phyloP scores from a whole-genome alignment of 805 yeast genomes.

The Hemisphaericaspora nanyangensis region DNA sequence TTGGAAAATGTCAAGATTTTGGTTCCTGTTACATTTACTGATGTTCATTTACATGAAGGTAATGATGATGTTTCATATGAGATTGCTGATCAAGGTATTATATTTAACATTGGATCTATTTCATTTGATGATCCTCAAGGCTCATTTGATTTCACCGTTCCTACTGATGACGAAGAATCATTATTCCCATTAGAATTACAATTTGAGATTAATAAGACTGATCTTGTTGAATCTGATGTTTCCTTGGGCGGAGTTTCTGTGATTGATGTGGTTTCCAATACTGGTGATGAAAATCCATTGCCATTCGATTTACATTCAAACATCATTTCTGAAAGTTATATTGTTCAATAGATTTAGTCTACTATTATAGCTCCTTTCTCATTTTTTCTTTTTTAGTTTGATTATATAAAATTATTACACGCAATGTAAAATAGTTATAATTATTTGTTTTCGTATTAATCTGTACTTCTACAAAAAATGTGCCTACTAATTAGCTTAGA shows the following conservation, averaged over 20 bases:
- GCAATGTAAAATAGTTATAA: too few relatives aligned
- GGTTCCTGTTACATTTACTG: slow-evolving; percentile 65
- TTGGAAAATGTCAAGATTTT: slow-evolving; percentile 52
- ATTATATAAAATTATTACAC: too few relatives aligned
- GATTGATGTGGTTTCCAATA: slow-evolving; percentile 50
- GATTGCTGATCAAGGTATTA: slow-evolving; percentile 64
- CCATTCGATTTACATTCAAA: slow-evolving; percentile 67
- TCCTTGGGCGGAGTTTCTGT: slow-evolving; percentile 68
- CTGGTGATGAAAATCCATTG: slow-evolving; percentile 51
- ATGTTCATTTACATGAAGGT: slow-evolving; percentile 47
- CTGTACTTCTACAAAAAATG: too few relatives aligned
- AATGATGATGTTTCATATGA: slow-evolving; percentile 39
- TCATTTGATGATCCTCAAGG: slow-evolving; percentile 55
- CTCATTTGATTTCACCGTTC: slow-evolving; percentile 74
- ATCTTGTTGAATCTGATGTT: slow-evolving; percentile 34
- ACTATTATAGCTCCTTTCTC: too few relatives aligned
- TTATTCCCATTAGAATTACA: slow-evolving; percentile 83
- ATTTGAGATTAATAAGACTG: slow-evolving; percentile 49
- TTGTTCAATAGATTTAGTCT: slow-evolving; percentile 32
- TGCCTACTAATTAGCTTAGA: too few relatives aligned
- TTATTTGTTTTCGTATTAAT: too few relatives aligned
- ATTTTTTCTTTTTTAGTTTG: too few relatives aligned
- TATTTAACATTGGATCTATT: slow-evolving; percentile 58
- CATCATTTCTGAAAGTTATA: slow-evolving; percentile 56
- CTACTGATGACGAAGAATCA: slow-evolving; percentile 75